A percentile compares a stretch with the other conserved stretches of the same genome.
Evolutionary conservation across 108 stramenopile species (phyloP).

Genomic region (Chaetoceros tenuissimus): DNA sequence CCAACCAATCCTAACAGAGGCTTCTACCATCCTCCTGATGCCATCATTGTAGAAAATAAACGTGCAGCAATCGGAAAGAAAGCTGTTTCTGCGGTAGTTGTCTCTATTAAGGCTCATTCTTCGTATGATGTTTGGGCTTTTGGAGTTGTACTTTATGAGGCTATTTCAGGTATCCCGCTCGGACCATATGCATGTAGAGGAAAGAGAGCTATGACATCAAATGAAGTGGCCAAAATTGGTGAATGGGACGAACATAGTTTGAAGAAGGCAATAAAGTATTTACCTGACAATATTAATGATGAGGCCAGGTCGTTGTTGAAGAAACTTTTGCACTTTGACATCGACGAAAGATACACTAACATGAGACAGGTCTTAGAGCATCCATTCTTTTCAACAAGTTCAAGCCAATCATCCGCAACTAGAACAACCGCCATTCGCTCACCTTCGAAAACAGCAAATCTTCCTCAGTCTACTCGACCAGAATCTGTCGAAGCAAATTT

Average conservation of each 20-base stretch:
- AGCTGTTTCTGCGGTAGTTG: conserved; percentile 44
- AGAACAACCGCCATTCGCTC: background rate
- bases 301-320: conserved; percentile 48
- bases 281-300: conserved; percentile 35
- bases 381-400: conserved; percentile 52
- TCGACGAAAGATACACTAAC: conserved; percentile 38
- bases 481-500: background rate
- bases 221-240: conserved; percentile 68
- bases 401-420: background rate
- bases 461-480: background rate
- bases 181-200: conserved; percentile 77
- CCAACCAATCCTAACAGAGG: conserved; percentile 73
- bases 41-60: conserved; percentile 58
- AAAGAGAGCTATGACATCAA: conserved; percentile 64
- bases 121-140: conserved; percentile 83
- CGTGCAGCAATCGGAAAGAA: conserved; percentile 52
- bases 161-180: conserved; percentile 63
- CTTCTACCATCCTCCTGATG: conserved; percentile 83
- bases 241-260: conserved; percentile 75
- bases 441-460: background rate
- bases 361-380: conserved; percentile 71
- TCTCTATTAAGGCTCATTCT: conserved; percentile 54
- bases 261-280: conserved; percentile 49
- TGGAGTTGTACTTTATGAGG: conserved; percentile 74
- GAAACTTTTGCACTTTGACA: conserved; percentile 61